Evolutionary conservation across 2,329 filamentous ascomycete genomes (phyloP).

Genomic region (Scleromitrula shiraiana): DNA sequence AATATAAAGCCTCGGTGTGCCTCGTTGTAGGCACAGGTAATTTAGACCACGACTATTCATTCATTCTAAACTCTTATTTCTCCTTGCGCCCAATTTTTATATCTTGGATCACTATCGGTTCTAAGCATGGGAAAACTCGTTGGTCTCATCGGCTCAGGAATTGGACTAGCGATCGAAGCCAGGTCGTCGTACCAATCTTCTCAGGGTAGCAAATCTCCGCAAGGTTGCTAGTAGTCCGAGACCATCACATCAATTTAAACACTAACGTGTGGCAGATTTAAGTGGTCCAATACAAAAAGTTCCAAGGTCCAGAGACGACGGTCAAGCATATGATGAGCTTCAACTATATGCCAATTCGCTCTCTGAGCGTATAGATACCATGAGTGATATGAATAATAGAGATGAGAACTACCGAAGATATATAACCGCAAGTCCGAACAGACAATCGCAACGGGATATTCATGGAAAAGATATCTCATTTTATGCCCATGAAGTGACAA

Average conservation of each 20-base stretch:
- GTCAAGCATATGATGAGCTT: constrained; percentile 1
- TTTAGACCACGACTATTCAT: too few relatives aligned
- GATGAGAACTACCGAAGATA: not conserved
- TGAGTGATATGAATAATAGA: not conserved
- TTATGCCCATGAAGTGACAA: not conserved
- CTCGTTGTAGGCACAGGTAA: too few relatives aligned
- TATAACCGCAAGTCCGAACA: not conserved
- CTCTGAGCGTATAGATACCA: not conserved
- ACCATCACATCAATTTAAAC: too few relatives aligned
- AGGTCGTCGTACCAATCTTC: not conserved
- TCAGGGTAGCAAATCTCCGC: not conserved
- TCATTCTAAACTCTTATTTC: too few relatives aligned
- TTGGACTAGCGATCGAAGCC: constrained; percentile 8
- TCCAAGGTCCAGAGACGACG: not conserved
- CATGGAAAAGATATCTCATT: not conserved
- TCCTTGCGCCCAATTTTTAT: not conserved
- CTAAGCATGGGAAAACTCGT: constrained; percentile 1
- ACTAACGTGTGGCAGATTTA: not conserved
- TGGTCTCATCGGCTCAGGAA: constrained; percentile 4
- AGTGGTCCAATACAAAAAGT: not conserved
- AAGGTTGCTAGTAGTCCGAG: too few relatives aligned
- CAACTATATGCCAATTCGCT: constrained; percentile 6
- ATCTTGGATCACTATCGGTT: not conserved
- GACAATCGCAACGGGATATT: too few relatives aligned
- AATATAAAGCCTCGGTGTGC: too few relatives aligned